These are phyloP conservation scores for Celoporthe dispersa DNA, from an alignment of 2,329 filamentous ascomycete species.

Conservation along the genomic window DNA sequence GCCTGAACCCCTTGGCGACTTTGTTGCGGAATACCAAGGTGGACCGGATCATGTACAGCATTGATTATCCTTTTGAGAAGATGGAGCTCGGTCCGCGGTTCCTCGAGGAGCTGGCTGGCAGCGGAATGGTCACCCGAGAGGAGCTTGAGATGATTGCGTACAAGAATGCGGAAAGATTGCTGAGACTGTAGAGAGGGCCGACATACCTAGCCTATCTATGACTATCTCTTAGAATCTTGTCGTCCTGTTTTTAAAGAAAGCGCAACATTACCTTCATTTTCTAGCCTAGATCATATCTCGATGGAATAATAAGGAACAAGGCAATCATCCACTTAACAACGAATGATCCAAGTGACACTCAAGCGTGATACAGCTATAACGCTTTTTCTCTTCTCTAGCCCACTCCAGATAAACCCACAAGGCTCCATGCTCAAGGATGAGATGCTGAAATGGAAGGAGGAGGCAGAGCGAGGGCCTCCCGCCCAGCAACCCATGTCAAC, in stretches of 20 bases:
- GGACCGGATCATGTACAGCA: conserved; percentile 15
- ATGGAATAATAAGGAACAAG: not conserved
- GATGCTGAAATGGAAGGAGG: not conserved
- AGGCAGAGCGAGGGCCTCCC: not conserved
- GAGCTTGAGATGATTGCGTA: conserved; percentile 9
- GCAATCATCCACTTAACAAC: too few species aligned
- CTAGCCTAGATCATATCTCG: not conserved
- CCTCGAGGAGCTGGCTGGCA: not conserved
- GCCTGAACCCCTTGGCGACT: conserved; percentile 5
- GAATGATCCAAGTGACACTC: not conserved
- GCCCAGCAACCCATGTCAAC: not conserved
- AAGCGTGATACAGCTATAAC: not conserved
- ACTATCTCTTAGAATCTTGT: too few species aligned
- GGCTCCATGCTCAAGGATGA: not conserved
- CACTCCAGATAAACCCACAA: not conserved
- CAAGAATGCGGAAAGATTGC: conserved; percentile 5
- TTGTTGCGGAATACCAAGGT: conserved; percentile 3
- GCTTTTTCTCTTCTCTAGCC: not conserved
- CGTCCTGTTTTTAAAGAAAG: not conserved
- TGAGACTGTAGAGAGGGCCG: not conserved
- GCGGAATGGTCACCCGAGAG: conserved; percentile 3
- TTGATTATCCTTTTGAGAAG: conserved; percentile 10
- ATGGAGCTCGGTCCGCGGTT: conserved; percentile 8
- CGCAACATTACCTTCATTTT: not conserved
- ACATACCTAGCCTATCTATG: too few species aligned